phyloP scores from a whole-genome alignment of 345 rosid species.

The Citrus medica region DNA sequence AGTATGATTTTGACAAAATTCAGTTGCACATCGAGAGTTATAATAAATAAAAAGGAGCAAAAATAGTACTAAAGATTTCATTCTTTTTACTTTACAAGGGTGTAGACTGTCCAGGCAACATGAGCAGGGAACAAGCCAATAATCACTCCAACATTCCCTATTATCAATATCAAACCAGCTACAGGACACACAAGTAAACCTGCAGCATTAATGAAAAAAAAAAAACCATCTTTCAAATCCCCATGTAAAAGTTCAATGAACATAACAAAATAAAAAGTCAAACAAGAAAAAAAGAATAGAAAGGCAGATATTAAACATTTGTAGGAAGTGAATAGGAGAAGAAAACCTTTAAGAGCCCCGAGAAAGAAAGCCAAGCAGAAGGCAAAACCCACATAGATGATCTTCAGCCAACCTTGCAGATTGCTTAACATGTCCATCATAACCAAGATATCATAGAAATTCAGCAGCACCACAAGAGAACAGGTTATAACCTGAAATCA shows the following conservation, averaged over 20 bases:
- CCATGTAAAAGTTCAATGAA: background rate
- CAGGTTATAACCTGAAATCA: background rate
- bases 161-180: conserved; percentile 58
- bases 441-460: background rate
- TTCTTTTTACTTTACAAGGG: conserved; percentile 50
- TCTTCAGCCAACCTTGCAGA: conserved; percentile 36
- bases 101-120: conserved; percentile 60
- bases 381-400: conserved; percentile 51
- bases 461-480: background rate
- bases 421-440: conserved; percentile 26
- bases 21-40: background rate
- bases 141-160: conserved; percentile 73
- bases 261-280: background rate
- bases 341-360: conserved; percentile 74
- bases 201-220: conserved; percentile 24
- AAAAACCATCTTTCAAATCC: conserved; percentile 2
- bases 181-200: conserved; percentile 75
- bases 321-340: background rate
- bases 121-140: conserved; percentile 68
- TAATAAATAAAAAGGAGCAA: background rate
- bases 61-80: background rate
- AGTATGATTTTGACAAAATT: background rate
- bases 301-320: background rate
- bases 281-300: background rate
- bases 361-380: conserved; percentile 67